phyloP scores from a whole-genome alignment of 805 yeast genomes.

The Saccharomyces jurei region DNA sequence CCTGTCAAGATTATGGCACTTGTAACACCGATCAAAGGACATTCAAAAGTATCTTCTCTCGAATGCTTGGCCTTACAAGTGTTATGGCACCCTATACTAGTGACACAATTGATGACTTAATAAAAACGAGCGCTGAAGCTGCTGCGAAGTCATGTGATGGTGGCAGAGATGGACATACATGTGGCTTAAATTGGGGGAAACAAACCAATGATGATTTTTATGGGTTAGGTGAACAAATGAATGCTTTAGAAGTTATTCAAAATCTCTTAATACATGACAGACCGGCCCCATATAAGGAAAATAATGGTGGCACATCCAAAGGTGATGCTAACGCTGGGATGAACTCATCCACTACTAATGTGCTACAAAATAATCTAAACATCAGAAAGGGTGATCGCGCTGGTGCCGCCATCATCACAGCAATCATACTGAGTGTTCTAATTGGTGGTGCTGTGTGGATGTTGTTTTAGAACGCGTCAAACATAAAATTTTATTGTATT shows the following conservation, averaged over 20 bases:
- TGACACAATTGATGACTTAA: constrained; percentile 34
- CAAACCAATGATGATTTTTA: constrained; percentile 53
- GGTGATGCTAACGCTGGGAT: constrained; percentile 51
- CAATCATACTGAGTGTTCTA: constrained; percentile 52
- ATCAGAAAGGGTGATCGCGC: constrained; percentile 63
- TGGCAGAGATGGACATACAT: constrained; percentile 66
- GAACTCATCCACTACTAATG: constrained; percentile 33
- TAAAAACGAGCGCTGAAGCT: constrained; percentile 49
- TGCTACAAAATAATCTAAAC: constrained; percentile 31
- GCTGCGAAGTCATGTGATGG: constrained; percentile 69
- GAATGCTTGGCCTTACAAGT: constrained; percentile 54
- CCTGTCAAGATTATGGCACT: constrained; percentile 41
- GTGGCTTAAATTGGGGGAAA: constrained; percentile 61
- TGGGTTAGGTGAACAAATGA: constrained; percentile 77
- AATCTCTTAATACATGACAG: constrained; percentile 37
- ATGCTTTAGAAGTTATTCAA: constrained; percentile 58
- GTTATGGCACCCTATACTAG: constrained; percentile 43
- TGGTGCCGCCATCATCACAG: constrained; percentile 87
- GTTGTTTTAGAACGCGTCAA: constrained; percentile 37
- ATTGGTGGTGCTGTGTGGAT: constrained; percentile 75
- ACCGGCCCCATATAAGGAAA: constrained; percentile 47
- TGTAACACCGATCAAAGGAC: constrained; percentile 75
- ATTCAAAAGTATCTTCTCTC: constrained; percentile 60
- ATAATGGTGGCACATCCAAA: constrained; percentile 45
- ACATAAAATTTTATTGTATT: background rate